Percentiles rank a stretch among this genome's conserved stretches.
phyloP scores from a whole-genome alignment of 164 flowering plant species.

The Amborella trichopoda region DNA sequence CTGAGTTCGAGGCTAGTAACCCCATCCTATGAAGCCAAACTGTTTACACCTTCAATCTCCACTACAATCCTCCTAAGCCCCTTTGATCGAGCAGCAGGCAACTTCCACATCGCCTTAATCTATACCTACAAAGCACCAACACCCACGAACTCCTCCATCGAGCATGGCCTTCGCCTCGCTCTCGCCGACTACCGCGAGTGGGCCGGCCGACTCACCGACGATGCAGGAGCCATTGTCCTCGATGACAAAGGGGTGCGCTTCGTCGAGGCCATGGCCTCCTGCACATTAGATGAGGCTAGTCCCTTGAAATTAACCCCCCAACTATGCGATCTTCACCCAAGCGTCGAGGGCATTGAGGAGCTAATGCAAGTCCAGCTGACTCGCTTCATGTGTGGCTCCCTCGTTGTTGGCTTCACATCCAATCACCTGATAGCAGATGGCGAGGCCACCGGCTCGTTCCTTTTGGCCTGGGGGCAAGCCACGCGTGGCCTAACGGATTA shows the following conservation, averaged over 20 bases:
- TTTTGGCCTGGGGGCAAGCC: constrained; percentile 5
- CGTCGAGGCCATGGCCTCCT: constrained; percentile 3
- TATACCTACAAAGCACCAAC: constrained; percentile 4
- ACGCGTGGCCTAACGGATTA: constrained; percentile 1
- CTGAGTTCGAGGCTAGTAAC: not conserved
- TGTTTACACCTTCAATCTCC: not conserved
- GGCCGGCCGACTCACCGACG: constrained; percentile 7
- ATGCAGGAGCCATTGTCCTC: constrained; percentile 4
- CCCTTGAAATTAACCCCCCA: constrained; percentile 2
- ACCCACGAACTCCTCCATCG: constrained; percentile 5
- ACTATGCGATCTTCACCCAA: constrained; percentile 6
- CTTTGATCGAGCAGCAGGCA: constrained; percentile 9
- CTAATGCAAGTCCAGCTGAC: constrained; percentile 9
- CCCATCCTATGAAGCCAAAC: not conserved
- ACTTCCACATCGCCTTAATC: constrained; percentile 4
- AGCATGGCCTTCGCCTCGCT: constrained; percentile 4
- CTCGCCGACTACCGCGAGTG: constrained; percentile 6
- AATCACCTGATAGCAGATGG: constrained; percentile 5
- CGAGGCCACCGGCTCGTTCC: constrained; percentile 2
- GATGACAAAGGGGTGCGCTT: constrained; percentile 9
- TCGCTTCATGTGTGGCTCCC: constrained; percentile 1
- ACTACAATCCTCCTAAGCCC: constrained; percentile 2
- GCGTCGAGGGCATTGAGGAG: not conserved
- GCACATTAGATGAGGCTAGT: not conserved
- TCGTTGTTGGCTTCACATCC: not conserved